phyloP scores from a whole-genome alignment of 495 filamentous ascomycete genomes.

The Aspergillus egyptiacus region DNA sequence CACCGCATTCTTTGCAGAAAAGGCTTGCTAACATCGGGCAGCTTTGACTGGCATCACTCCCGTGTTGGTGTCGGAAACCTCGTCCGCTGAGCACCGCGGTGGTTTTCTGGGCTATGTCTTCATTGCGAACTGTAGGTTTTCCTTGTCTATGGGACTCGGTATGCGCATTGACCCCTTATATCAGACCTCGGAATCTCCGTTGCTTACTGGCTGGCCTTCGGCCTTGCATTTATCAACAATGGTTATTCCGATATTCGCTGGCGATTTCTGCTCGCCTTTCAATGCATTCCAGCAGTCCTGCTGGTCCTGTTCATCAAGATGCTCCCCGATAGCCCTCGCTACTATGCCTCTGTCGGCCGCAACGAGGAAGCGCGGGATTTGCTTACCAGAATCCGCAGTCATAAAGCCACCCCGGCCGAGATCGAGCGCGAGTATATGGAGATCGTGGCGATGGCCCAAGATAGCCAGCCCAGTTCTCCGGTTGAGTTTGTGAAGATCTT shows the following conservation, averaged over 20 bases:
- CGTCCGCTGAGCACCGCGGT: conserved; percentile 42
- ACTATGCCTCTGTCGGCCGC: conserved; percentile 33
- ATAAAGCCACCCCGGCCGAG: conserved; percentile 19
- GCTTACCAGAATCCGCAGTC: conserved; percentile 23
- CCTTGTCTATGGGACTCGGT: neutral
- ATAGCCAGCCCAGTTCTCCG: conserved; percentile 32
- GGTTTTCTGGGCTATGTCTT: conserved; percentile 47
- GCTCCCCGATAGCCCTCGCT: conserved; percentile 46
- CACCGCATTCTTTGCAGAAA: too few relatives aligned
- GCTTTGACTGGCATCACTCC: conserved; percentile 47
- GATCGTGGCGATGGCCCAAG: conserved; percentile 29
- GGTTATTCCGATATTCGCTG: conserved; percentile 47
- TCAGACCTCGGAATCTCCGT: conserved; percentile 54
- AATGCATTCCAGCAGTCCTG: conserved; percentile 48
- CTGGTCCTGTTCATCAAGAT: conserved; percentile 44
- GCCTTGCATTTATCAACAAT: conserved; percentile 46
- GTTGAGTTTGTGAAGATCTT: conserved; percentile 35
- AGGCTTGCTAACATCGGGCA: too few relatives aligned
- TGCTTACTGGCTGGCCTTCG: conserved; percentile 59
- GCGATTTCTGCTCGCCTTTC: conserved; percentile 52
- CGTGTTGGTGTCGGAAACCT: conserved; percentile 48
- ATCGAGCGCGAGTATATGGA: conserved; percentile 38
- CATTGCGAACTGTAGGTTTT: conserved; percentile 42
- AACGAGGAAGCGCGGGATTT: conserved; percentile 36
- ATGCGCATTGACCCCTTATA: neutral